Conservation (phyloP, 352 stramenopile genomes). For the Phytophthora hybrid region DNA sequence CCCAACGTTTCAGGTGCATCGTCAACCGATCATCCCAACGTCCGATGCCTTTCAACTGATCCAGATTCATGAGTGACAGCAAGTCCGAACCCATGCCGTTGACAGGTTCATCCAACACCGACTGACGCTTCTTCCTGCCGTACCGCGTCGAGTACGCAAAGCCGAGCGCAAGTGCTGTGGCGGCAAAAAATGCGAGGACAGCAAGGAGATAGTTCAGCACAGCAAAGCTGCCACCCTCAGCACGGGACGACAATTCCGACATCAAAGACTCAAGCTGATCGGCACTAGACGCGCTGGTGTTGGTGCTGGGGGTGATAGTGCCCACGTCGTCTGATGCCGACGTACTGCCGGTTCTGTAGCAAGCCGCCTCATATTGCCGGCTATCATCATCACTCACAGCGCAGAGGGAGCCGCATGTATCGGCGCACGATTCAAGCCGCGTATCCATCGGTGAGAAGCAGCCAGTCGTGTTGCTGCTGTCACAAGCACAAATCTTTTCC, state of each 20-base stretch:
- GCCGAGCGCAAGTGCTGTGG: conserved; percentile 46
- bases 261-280: conserved; percentile 53
- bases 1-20: conserved; percentile 54
- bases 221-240: conserved; percentile 45
- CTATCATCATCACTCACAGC: conserved; percentile 45
- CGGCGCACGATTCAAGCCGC: conserved; percentile 59
- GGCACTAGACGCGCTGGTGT: conserved; percentile 5
- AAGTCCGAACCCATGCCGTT: conserved; percentile 21
- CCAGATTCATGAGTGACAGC: conserved; percentile 31
- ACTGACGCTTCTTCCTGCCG: conserved; percentile 43
- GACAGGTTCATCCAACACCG: conserved; percentile 29
- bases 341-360: conserved; percentile 38
- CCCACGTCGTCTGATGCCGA: conserved; percentile 21
- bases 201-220: conserved; percentile 67
- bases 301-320: conserved; percentile 5
- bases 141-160: conserved; percentile 56
- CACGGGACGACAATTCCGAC: conserved; percentile 51
- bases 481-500: conserved; percentile 63
- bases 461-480: conserved; percentile 33
- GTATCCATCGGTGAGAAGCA: conserved; percentile 66
- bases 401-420: conserved; percentile 70
- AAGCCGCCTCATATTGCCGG: conserved; percentile 49
- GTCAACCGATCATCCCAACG: conserved; percentile 48
- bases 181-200: conserved; percentile 56
- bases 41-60: conserved; percentile 44